Conservation (phyloP, 768 basidiomycete species). For the Grammothele lineata region DNA sequence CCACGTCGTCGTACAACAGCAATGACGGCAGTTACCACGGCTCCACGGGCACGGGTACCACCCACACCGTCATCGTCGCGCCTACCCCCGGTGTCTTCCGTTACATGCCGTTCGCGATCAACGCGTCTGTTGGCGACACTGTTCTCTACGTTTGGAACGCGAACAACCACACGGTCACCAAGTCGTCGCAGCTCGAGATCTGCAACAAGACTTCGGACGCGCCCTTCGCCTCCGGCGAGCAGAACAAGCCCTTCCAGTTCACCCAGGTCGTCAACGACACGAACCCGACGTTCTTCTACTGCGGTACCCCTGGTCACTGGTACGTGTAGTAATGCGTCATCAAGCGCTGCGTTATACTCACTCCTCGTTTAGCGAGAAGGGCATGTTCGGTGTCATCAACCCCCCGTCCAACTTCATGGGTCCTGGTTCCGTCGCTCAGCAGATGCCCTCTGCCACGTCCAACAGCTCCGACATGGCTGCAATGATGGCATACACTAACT, state of each 20-base stretch:
- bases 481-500: slow-evolving; percentile 48
- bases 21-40: slow-evolving; percentile 16
- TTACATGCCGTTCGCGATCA: slow-evolving; percentile 70
- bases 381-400: slow-evolving; percentile 84
- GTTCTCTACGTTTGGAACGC: slow-evolving; percentile 75
- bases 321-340: too few species aligned
- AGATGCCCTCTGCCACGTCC: slow-evolving; percentile 43
- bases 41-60: slow-evolving; percentile 46
- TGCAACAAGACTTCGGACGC: slow-evolving; percentile 68
- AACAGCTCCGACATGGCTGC: slow-evolving; percentile 49
- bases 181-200: slow-evolving; percentile 57
- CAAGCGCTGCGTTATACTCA: too few species aligned
- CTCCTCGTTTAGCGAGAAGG: too few species aligned
- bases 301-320: slow-evolving; percentile 68
- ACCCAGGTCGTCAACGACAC: slow-evolving; percentile 71
- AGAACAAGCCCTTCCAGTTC: slow-evolving; percentile 63
- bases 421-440: slow-evolving; percentile 44
- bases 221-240: slow-evolving; percentile 63
- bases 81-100: slow-evolving; percentile 73
- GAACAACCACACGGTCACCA: slow-evolving; percentile 80
- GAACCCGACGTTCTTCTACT: slow-evolving; percentile 71
- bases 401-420: slow-evolving; percentile 46
- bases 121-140: slow-evolving; percentile 75
- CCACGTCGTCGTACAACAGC: slow-evolving; percentile 17
- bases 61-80: slow-evolving; percentile 75